These are phyloP conservation scores for Cylindrotheca fusiformis DNA, from an alignment of 108 stramenopile genomes.

Conservation along the genomic window DNA sequence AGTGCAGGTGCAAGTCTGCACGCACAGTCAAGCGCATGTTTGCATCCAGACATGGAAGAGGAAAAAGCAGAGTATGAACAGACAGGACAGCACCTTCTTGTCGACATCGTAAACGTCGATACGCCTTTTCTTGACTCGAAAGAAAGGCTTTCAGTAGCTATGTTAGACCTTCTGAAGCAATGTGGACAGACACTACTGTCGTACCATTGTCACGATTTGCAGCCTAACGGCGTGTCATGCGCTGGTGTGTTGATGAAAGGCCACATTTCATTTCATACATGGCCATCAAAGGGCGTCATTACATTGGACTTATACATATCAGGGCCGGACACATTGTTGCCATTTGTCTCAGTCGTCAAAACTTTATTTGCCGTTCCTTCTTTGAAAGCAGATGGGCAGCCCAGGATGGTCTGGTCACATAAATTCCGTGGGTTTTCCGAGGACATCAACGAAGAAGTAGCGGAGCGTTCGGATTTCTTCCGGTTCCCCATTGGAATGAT, in stretches of 20 bases:
- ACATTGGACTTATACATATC: slow-evolving; percentile 80
- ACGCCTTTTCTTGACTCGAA: slow-evolving; percentile 66
- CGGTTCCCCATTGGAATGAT: slow-evolving; percentile 31
- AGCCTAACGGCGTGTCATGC: slow-evolving; percentile 69
- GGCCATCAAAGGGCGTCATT: slow-evolving; percentile 76
- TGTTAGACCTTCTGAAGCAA: slow-evolving; percentile 54
- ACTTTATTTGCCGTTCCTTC: slow-evolving; percentile 51
- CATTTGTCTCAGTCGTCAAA: slow-evolving; percentile 51
- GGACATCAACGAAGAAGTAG: slow-evolving; percentile 8
- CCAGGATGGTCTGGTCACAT: slow-evolving; percentile 62
- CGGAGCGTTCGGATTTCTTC: slow-evolving; percentile 15
- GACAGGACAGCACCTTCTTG: slow-evolving; percentile 72
- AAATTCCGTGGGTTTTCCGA: slow-evolving; percentile 65
- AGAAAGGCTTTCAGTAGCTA: slow-evolving; percentile 50
- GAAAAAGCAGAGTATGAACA: slow-evolving; percentile 53
- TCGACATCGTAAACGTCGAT: slow-evolving; percentile 79
- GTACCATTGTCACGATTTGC: slow-evolving; percentile 72
- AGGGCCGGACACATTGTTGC: slow-evolving; percentile 55
- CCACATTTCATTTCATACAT: slow-evolving; percentile 79
- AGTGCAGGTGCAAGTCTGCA: slow-evolving; percentile 1
- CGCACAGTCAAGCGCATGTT: neutral
- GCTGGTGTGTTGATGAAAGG: slow-evolving; percentile 75
- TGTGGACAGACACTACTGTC: slow-evolving; percentile 63
- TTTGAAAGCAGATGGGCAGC: slow-evolving; percentile 5
- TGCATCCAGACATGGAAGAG: slow-evolving; percentile 2